Evolutionary conservation across 1,139 yeast genomes (phyloP), one percentile per base, ranked within the genome.

Genomic region (Kodamaea anthophila): DNA sequence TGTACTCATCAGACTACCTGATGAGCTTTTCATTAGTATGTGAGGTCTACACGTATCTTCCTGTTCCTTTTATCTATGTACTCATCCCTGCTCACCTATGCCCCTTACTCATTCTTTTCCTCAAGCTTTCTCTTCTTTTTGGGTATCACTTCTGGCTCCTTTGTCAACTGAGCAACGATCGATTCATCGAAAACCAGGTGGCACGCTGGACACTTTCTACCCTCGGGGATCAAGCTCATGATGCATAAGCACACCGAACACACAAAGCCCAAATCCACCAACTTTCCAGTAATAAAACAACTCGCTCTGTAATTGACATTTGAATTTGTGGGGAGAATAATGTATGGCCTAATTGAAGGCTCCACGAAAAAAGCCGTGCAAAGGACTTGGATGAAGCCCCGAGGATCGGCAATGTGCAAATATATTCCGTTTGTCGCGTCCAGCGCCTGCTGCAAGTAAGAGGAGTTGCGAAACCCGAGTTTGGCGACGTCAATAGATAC

Each of bases 391-490:
- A 88, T 73, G 26, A 91, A 60, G 0, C 96, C 97, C 29, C 67
- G 61, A 1, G 93, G 84, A 33, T 80, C 74, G n/a, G 70, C 71
- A 16, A 88, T 70, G 38, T 74, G 80, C 41, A 88, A 65, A 49
- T 88, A 93, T 1, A 87, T 78, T 4, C 99, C 99, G 40, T 79
- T 75, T 0, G 98, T 91, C 9, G 96, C 91, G 58, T 93, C 98
- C 0, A 94, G 74, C 0, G 98, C 96, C 51, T 93, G 98, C 49
- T 93, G 98, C 34, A 93, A 57, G 47, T 87, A 88, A 1, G 94
- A 83, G 2, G 94, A 80, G 41, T 78, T 58, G 23, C 44, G 73
- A 10, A 65, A 63, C 2, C 91, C 91, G 28, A 93, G 60, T 49
- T 88, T 87, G 37, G 93, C 88, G 12, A 88, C 87, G 53, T 93